Base-by-base conservation (phyloP, 2,329 filamentous ascomycete genomes). In the Ilyonectria sp. region DNA sequence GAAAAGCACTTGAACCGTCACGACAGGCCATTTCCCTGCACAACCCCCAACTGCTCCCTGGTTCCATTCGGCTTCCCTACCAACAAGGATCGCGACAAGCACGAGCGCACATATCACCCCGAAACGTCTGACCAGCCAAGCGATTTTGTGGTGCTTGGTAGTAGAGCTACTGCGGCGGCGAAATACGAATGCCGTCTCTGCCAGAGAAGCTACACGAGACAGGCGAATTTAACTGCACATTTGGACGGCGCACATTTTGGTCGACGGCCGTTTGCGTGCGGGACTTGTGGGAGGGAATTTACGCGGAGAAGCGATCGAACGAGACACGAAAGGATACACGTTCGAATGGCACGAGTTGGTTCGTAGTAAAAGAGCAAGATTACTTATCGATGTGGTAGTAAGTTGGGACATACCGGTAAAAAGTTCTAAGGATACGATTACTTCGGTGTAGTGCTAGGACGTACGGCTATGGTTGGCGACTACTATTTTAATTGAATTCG, bases 1-100 rank as follows among this genome's bases (percentile, higher is more conserved):
- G 79, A 84, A 1, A 62, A 68, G 4, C 84, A 86, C 65, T 61
- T 78, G 10, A 73, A 76, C 50, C 75, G 79, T 4, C 84, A 86
- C 63, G 78, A 81, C 21, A 76, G 82, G 3, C 82, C 83, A 0
- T 84, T 77, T 62, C 75, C 74, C 11, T 86, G 84, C 56, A 73
- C 74, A 0, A 67, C 81, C 0, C 35, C 63, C 2, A 74, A 75
- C 2, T 85, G 84, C 59, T 68, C 73, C 3, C 66, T 77, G 6
- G 75, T 71, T 4, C 75, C 78, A 6, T 73, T 81, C 50, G 84
- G 84, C 1, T 86, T 84, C 71, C 71, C 75, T 2, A 76, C 79
- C 5, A 81, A 80, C n/a, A 80, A 79, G 40, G 81, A 85, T 53
- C 63, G 37, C 15, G 65, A 76, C 76, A 13, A 78, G 80, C 13